A percentile compares a stretch with the other conserved stretches of the same genome.
Evolutionary conservation across 164 flowering plant genomes (phyloP).

Genomic region (Cinnamomum chago): DNA sequence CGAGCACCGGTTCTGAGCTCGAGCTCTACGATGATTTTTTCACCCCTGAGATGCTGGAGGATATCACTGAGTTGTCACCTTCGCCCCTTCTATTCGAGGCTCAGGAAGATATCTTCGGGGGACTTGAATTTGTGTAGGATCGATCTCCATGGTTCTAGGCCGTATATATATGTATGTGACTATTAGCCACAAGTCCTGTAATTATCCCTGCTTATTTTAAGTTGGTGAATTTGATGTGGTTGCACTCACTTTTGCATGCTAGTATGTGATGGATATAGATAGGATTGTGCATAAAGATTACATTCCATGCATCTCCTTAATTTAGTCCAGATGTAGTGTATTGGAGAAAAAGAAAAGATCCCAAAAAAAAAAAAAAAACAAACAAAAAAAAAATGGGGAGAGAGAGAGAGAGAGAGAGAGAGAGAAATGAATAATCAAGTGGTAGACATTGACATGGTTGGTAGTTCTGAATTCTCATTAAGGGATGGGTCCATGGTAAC

Average conservation of each 20-base stretch:
- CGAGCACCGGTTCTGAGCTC: slow-evolving; percentile 7
- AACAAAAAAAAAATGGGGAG: too few relatives aligned
- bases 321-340: not conserved
- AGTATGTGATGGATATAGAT: not conserved
- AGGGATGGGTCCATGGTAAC: not conserved
- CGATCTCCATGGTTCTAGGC: not conserved
- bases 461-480: not conserved
- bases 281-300: not conserved
- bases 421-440: not conserved
- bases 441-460: not conserved
- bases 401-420: too few relatives aligned
- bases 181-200: not conserved
- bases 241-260: not conserved
- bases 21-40: slow-evolving; percentile 32
- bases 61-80: slow-evolving; percentile 22
- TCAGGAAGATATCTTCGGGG: slow-evolving; percentile 18
- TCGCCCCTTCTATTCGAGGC: slow-evolving; percentile 16
- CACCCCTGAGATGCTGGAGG: slow-evolving; percentile 32
- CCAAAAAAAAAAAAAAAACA: too few relatives aligned
- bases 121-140: slow-evolving; percentile 12
- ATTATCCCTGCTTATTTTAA: not conserved
- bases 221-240: not conserved
- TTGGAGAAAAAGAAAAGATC: too few relatives aligned
- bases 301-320: not conserved
- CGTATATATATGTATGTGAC: not conserved